Conservation (phyloP, 2,329 filamentous ascomycete species). For the Cercospora citrullina region DNA sequence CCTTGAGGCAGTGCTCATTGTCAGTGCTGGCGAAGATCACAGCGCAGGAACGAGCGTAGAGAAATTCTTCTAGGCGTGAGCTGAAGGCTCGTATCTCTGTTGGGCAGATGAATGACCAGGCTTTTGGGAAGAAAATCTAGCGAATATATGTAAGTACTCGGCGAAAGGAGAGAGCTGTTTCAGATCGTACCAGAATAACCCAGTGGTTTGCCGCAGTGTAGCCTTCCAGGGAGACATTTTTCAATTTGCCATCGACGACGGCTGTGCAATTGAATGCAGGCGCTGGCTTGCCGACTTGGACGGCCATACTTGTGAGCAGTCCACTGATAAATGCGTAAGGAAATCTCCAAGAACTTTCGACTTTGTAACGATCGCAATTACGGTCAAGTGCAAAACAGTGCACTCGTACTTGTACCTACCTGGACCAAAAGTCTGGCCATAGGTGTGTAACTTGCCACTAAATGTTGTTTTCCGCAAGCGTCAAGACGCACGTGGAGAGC, state of each 20-base stretch:
- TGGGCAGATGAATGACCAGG: constrained; percentile 68
- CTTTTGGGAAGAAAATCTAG: constrained; percentile 63
- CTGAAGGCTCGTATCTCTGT: constrained; percentile 67
- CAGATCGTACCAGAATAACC: constrained; percentile 56
- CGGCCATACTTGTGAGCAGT: background rate
- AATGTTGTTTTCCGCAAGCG: background rate
- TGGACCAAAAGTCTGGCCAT: background rate
- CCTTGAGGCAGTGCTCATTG: constrained; percentile 58
- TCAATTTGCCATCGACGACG: constrained; percentile 37
- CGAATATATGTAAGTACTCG: background rate
- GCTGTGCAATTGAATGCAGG: constrained; percentile 34
- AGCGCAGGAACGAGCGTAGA: constrained; percentile 56
- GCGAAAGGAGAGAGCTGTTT: background rate
- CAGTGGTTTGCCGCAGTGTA: constrained; percentile 49
- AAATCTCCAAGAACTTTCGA: background rate
- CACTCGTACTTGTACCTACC: background rate
- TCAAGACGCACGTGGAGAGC: background rate
- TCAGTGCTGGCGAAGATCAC: constrained; percentile 65
- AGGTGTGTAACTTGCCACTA: background rate
- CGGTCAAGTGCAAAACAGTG: background rate
- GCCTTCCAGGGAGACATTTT: constrained; percentile 34
- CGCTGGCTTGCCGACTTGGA: constrained; percentile 34
- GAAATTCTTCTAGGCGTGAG: constrained; percentile 61
- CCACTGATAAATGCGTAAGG: background rate
- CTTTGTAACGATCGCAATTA: background rate